These are phyloP conservation scores for Fusarium virguliforme DNA, from an alignment of 2,329 filamentous ascomycete genomes.

Conservation along the genomic window DNA sequence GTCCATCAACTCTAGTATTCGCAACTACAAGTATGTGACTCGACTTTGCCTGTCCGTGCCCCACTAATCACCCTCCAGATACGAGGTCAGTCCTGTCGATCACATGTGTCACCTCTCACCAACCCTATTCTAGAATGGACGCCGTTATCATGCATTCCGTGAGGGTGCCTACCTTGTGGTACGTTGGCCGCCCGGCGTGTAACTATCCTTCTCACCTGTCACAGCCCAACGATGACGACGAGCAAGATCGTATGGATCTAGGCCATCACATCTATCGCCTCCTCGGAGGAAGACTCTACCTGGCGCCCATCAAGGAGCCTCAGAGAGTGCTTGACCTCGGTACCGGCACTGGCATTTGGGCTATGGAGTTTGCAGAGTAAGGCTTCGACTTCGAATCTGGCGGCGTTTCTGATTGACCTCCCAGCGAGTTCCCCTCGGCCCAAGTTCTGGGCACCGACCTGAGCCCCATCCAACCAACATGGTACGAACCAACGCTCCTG, in stretches of 20 bases:
- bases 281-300: conserved; percentile 27
- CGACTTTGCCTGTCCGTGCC: rapidly evolving
- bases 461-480: conserved; percentile 34
- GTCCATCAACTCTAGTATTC: conserved; percentile 33
- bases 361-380: conserved; percentile 37
- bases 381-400: rapidly evolving
- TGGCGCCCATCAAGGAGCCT: conserved; percentile 20
- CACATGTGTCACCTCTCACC: not conserved
- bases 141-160: conserved; percentile 42
- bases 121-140: conserved; percentile 23
- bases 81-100: conserved; percentile 8
- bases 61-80: not conserved
- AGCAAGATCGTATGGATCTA: conserved; percentile 35
- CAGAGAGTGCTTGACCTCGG: conserved; percentile 30
- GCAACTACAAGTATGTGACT: conserved; percentile 31
- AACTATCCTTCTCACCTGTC: not conserved
- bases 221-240: conserved; percentile 34
- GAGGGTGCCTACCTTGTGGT: conserved; percentile 35
- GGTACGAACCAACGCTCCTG: not conserved
- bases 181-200: not conserved
- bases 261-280: conserved; percentile 29
- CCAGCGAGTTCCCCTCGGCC: conserved; percentile 19
- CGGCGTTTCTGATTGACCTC: rapidly evolving
- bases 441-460: conserved; percentile 32
- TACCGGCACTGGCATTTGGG: conserved; percentile 34